Evolutionary conservation across 768 basidiomycete genomes (phyloP).

Genomic region (Ramaria rubella): DNA sequence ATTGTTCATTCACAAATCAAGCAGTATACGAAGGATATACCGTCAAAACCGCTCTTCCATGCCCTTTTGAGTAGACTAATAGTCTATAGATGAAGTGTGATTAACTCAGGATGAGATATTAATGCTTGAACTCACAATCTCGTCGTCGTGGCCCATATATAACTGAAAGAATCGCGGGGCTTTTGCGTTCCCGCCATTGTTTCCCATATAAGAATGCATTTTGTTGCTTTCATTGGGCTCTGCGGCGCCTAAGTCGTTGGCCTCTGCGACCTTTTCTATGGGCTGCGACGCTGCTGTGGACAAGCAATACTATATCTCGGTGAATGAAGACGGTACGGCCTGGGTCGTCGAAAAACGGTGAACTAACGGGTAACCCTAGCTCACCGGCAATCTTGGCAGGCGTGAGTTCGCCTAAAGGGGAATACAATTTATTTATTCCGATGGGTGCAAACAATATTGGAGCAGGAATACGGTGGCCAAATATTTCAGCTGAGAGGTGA

Average conservation of each 20-base stretch:
- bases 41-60: slow-evolving; percentile 41
- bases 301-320: slow-evolving; percentile 37
- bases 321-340: not conserved
- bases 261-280: slow-evolving; percentile 44
- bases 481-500: slow-evolving; percentile 31
- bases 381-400: slow-evolving; percentile 43
- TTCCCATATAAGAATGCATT: slow-evolving; percentile 29
- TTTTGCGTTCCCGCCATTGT: slow-evolving; percentile 29
- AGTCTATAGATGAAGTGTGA: slow-evolving; percentile 22
- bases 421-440: slow-evolving; percentile 48
- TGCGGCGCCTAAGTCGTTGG: slow-evolving; percentile 37
- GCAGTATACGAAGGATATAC: no score
- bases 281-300: slow-evolving; percentile 45
- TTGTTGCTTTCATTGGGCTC: slow-evolving; percentile 9
- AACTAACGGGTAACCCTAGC: slow-evolving; percentile 34
- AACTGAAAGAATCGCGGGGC: slow-evolving; percentile 49
- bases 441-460: slow-evolving; percentile 52
- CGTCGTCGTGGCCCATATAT: slow-evolving; percentile 50
- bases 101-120: not conserved
- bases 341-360: no score
- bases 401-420: slow-evolving; percentile 38
- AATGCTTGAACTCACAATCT: slow-evolving; percentile 28
- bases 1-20: not conserved
- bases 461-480: slow-evolving; percentile 42
- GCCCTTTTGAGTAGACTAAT: slow-evolving; percentile 41